Percentiles rank a stretch among this genome's conserved stretches.
Conservation (phyloP, 2,329 filamentous ascomycete species). For the Ilyonectria sp. region DNA sequence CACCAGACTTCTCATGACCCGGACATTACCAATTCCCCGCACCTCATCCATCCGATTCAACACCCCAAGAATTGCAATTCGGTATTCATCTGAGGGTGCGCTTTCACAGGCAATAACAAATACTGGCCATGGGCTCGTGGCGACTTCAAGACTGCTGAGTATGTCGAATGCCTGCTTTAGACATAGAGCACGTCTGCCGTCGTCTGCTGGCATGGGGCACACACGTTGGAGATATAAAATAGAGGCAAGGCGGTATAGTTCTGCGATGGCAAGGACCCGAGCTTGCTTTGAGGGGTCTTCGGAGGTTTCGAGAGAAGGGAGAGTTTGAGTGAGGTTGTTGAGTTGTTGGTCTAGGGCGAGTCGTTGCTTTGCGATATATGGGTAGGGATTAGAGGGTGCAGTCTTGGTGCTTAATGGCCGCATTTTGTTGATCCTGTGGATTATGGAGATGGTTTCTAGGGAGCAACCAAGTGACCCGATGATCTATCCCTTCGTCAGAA, state of each 20-base stretch:
- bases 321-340: slow-evolving; percentile 7
- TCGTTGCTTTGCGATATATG: slow-evolving; percentile 6
- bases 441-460: slow-evolving; percentile 60
- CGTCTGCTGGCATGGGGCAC: slow-evolving; percentile 37
- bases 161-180: slow-evolving; percentile 55
- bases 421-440: slow-evolving; percentile 59
- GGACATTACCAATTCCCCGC: slow-evolving; percentile 62
- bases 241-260: slow-evolving; percentile 66
- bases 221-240: slow-evolving; percentile 61
- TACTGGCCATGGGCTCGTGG: slow-evolving; percentile 65
- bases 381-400: background rate
- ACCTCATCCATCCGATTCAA: slow-evolving; percentile 60
- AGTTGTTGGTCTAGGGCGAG: slow-evolving; percentile 14
- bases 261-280: slow-evolving; percentile 60
- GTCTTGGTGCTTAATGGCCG: slow-evolving; percentile 25
- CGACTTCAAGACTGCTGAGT: slow-evolving; percentile 56
- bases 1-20: slow-evolving; percentile 60
- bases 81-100: slow-evolving; percentile 57
- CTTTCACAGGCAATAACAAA: slow-evolving; percentile 63
- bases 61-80: slow-evolving; percentile 57
- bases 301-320: background rate
- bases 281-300: slow-evolving; percentile 45
- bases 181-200: slow-evolving; percentile 34
- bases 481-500: slow-evolving; percentile 52
- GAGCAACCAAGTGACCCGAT: slow-evolving; percentile 65